Evolutionary conservation across 1,139 yeast genomes (phyloP).

Genomic region (Blastobotrys buckinghamii): DNA sequence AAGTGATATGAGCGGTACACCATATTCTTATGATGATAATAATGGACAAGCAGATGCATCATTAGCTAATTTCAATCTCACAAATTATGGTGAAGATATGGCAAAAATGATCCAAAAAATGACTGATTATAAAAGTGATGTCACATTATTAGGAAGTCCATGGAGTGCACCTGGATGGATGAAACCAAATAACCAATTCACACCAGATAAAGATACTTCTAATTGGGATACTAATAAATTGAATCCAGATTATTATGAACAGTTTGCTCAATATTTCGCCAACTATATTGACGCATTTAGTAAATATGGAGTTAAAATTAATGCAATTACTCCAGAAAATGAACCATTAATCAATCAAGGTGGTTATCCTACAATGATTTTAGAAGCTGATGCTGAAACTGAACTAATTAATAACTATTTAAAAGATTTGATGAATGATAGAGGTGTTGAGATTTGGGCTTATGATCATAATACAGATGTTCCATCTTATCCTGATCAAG

Average conservation of each 20-base stretch:
- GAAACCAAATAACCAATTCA: slow-evolving; percentile 14
- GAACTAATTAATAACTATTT: slow-evolving; percentile 8
- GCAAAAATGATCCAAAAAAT: slow-evolving; percentile 12
- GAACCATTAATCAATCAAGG: slow-evolving; percentile 14
- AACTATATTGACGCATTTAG: slow-evolving; percentile 13
- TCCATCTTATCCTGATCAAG: slow-evolving; percentile 8
- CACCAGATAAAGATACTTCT: background rate
- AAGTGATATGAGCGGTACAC: slow-evolving; percentile 7
- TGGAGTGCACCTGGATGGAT: slow-evolving; percentile 22
- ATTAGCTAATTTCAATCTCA: slow-evolving; percentile 7
- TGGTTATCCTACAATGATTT: slow-evolving; percentile 13
- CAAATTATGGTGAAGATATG: slow-evolving; percentile 10
- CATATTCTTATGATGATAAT: slow-evolving; percentile 9
- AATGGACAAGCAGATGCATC: slow-evolving; percentile 5
- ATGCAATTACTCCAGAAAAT: slow-evolving; percentile 14
- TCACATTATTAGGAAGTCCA: slow-evolving; percentile 15
- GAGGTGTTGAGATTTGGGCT: slow-evolving; percentile 11
- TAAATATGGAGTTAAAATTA: slow-evolving; percentile 7
- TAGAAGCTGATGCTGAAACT: slow-evolving; percentile 8
- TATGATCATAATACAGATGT: slow-evolving; percentile 15
- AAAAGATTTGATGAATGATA: slow-evolving; percentile 8
- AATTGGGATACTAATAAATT: slow-evolving; percentile 6
- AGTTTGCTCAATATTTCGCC: slow-evolving; percentile 11
- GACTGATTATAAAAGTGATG: slow-evolving; percentile 13
- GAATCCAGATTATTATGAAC: background rate